Conservation (phyloP, 2,329 filamentous ascomycete genomes). For the Claviceps purpurea region DNA sequence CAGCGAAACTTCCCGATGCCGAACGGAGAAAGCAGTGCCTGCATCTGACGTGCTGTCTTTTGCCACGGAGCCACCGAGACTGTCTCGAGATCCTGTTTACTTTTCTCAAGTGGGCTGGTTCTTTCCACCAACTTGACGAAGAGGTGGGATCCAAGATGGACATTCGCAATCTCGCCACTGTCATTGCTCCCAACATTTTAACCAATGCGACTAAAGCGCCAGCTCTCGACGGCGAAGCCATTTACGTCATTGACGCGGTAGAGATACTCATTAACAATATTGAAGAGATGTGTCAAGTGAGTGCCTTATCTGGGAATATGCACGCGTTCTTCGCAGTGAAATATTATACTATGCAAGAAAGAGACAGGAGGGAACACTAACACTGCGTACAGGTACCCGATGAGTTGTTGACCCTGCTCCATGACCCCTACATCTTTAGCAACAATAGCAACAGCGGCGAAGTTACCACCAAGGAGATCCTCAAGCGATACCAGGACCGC, state of each 20-base stretch:
- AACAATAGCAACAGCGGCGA: constrained; percentile 67
- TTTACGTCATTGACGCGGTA: constrained; percentile 85
- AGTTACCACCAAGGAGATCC: constrained; percentile 91
- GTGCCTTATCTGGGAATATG: constrained; percentile 19
- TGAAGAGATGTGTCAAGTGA: constrained; percentile 93
- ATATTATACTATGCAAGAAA: background rate
- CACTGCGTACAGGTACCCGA: constrained; percentile 60
- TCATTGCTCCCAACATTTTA: constrained; percentile 92
- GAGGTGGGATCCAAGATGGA: constrained; percentile 99
- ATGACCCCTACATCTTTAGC: constrained; percentile 70
- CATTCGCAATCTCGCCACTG: constrained; percentile 89
- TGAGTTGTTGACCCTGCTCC: constrained; percentile 74
- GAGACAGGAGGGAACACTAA: background rate
- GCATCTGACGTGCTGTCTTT: constrained; percentile 80
- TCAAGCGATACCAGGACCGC: constrained; percentile 84
- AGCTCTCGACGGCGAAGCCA: constrained; percentile 72
- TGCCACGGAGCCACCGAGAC: constrained; percentile 87
- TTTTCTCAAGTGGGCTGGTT: constrained; percentile 94
- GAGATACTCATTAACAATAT: constrained; percentile 85
- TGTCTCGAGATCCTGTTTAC: constrained; percentile 89
- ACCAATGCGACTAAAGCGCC: constrained; percentile 54
- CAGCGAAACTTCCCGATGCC: constrained; percentile 74
- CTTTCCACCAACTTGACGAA: constrained; percentile 94
- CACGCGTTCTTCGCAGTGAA: background rate
- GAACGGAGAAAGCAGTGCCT: constrained; percentile 73